phyloP scores from a whole-genome alignment of 2,329 filamentous ascomycete species.

The Scedosporium boydii region DNA sequence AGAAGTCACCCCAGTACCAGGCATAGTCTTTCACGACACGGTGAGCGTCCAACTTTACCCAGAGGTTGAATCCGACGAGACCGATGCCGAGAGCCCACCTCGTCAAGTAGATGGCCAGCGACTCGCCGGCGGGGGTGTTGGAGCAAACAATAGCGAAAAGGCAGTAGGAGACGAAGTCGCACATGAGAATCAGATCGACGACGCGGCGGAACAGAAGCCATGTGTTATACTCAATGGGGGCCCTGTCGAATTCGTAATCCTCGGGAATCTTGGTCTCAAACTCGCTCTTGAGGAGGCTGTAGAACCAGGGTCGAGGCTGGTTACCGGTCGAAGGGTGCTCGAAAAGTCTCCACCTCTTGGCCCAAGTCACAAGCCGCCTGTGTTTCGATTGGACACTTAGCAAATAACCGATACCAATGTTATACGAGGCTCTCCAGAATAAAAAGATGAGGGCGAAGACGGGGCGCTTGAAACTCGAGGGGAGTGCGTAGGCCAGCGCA shows the following conservation, averaged over 20 bases:
- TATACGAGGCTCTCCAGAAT: slow-evolving; percentile 89
- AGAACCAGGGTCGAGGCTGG: slow-evolving; percentile 75
- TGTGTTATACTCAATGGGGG: slow-evolving; percentile 96
- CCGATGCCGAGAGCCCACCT: slow-evolving; percentile 73
- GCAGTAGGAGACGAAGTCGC: slow-evolving; percentile 95
- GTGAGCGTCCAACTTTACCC: slow-evolving; percentile 97
- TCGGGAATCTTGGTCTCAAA: slow-evolving; percentile 89
- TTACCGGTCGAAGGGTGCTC: slow-evolving; percentile 71
- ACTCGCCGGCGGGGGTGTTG: slow-evolving; percentile 64
- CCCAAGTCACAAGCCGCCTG: slow-evolving; percentile 77
- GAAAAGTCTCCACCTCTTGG: slow-evolving; percentile 76
- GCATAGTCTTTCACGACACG: slow-evolving; percentile 97
- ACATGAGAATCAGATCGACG: slow-evolving; percentile 96
- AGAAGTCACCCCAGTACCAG: slow-evolving; percentile 99
- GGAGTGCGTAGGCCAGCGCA: slow-evolving; percentile 62
- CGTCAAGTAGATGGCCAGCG: slow-evolving; percentile 53
- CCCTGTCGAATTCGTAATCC: slow-evolving; percentile 88
- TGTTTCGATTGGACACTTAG: slow-evolving; percentile 86
- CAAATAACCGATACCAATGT: slow-evolving; percentile 84
- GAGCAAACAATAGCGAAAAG: slow-evolving; percentile 88
- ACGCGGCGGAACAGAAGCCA: slow-evolving; percentile 94
- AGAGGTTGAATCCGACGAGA: slow-evolving; percentile 88
- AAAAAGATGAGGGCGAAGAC: slow-evolving; percentile 77
- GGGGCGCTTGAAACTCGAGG: slow-evolving; percentile 58
- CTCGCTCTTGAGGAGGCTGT: slow-evolving; percentile 76